Evolutionary conservation across 2,329 filamentous ascomycete genomes (phyloP), one percentile per base, ranked within the genome.

Genomic region (Ascochyta rabiei): DNA sequence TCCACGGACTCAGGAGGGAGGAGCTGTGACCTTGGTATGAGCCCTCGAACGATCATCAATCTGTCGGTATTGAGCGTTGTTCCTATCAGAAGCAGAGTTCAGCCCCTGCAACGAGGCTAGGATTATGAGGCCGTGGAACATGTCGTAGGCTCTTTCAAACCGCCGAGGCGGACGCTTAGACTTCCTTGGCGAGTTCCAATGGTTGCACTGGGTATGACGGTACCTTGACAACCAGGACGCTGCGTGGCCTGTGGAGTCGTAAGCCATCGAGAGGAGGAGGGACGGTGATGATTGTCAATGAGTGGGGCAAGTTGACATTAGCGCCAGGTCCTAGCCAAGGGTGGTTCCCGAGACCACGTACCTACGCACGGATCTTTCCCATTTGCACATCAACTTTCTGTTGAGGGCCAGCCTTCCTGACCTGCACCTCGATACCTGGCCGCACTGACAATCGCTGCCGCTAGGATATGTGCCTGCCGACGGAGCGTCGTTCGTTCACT

Each of bases 1-100:
- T 19, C 26, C 30, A 38, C 44, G 45, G 51, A 54, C 33, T 43
- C 28, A 24, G 43, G 42, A 42, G 51, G 43, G 42, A 42, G 51
- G 51, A 48, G 51, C 51, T 44, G 45, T 44, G 23, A 26, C 37
- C 26, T 43, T 40, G 40, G 44, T 48, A 21, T 39, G 31, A 44
- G 35, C 35, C 19, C 18, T 42, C 13, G 16, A 48, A 48, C 1
- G 51, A 45, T 54, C 40, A 44, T 35, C 40, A 26, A 31, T 54
- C 40, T 40, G 40, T 48, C 40, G 35, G 45, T 24, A 48, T 5
- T 30, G 28, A 28, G 10, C 16, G 16, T 10, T 16, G 30, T 39
- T 26, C 51, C 51, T 54, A 48, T 48, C 51, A 38, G 23, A 39
- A 19, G 7, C 38, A 47, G 28, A 18, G 12, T 28, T 24, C 23